Evolutionary conservation across 208 protist genomes (phyloP).

Genomic region (Vickermania spadyakhi): DNA sequence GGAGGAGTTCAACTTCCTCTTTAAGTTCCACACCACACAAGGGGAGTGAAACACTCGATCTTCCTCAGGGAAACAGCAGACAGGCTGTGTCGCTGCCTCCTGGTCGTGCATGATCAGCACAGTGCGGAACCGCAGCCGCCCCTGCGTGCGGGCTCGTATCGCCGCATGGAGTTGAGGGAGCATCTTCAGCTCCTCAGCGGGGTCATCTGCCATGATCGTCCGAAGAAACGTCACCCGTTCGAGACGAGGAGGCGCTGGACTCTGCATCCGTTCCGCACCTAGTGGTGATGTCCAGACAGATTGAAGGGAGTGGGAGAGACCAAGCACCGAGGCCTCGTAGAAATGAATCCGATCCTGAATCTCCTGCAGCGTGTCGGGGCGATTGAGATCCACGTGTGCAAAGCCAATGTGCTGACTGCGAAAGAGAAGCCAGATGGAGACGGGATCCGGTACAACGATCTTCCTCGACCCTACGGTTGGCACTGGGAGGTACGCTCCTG

Average conservation of each 20-base stretch:
- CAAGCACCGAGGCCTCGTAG: slow-evolving; percentile 52
- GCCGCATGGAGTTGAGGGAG: slow-evolving; percentile 41
- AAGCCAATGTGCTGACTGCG: slow-evolving; percentile 74
- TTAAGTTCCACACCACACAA: slow-evolving; percentile 51
- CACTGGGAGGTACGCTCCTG: slow-evolving; percentile 19
- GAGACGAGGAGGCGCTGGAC: slow-evolving; percentile 14
- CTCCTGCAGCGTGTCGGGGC: slow-evolving; percentile 24
- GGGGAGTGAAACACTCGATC: slow-evolving; percentile 11
- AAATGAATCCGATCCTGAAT: slow-evolving; percentile 37
- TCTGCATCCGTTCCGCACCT: too few relatives aligned
- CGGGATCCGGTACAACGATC: slow-evolving; percentile 43
- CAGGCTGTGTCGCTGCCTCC: slow-evolving; percentile 28
- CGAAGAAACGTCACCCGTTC: slow-evolving; percentile 81
- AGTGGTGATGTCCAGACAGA: too few relatives aligned
- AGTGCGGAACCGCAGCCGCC: slow-evolving; percentile 40
- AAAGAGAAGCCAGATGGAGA: slow-evolving; percentile 66
- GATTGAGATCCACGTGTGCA: slow-evolving; percentile 75
- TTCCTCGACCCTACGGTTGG: slow-evolving; percentile 1
- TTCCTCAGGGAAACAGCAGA: slow-evolving; percentile 26
- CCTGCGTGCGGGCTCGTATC: slow-evolving; percentile 25
- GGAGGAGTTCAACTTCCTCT: too few relatives aligned
- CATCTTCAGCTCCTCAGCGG: slow-evolving; percentile 45
- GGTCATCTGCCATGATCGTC: slow-evolving; percentile 56
- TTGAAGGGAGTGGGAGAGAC: slow-evolving; percentile 8
- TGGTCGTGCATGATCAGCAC: slow-evolving; percentile 72